Base-by-base conservation (phyloP, 2,329 filamentous ascomycete species). In the Malbranchea zuffiana region DNA sequence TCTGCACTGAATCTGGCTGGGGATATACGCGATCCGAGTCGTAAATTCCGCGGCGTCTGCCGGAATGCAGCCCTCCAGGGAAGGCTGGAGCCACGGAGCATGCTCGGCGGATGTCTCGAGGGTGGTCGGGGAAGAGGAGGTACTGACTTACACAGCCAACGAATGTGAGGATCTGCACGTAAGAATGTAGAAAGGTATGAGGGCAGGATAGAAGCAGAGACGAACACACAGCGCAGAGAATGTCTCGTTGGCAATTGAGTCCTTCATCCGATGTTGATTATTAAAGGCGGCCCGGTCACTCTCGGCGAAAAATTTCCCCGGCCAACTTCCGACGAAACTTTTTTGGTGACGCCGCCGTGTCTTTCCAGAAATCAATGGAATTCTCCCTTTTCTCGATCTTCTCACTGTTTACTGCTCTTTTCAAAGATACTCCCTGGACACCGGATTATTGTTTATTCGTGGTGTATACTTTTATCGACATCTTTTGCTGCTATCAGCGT, bases 41-140 rank as follows among this genome's bases (percentile, higher is more conserved):
- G 42, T 36, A 60, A 44, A 42, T 58, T 57, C 37, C 61, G 63
- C 50, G 63, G 61, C 42, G 66, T 63, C 49, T 65, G 63, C 47
- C 66, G 67, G 52, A 74, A 65, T 50, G 72, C 74, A 59, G 66
- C 63, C 65, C 75, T 72, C 76, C 75, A 80, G 62, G 74, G 72
- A 53, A 78, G 60, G 48, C 70, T 72, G 60, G 75, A 73, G 52
- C 72, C 69, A 64, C 75, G 74, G 57, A 76, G 67, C 76, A 80
- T 80, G 59, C 62, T 70, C 53, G 47, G 37, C 40, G 35, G 26
- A 26, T 24, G 13, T 31, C 20, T 20, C n/a, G 30, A 13, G 17
- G 23, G 17, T 11, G 29, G 17, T 11, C 24, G 11, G 29, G 11
- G 12, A 33, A n/a, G 18, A 10, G 10, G 6, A 18, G 17, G 17